A percentile compares a stretch with the other conserved stretches of the same genome.
Conservation (phyloP, 2,329 filamentous ascomycete genomes). For the Sporothrix euskadiensis region DNA sequence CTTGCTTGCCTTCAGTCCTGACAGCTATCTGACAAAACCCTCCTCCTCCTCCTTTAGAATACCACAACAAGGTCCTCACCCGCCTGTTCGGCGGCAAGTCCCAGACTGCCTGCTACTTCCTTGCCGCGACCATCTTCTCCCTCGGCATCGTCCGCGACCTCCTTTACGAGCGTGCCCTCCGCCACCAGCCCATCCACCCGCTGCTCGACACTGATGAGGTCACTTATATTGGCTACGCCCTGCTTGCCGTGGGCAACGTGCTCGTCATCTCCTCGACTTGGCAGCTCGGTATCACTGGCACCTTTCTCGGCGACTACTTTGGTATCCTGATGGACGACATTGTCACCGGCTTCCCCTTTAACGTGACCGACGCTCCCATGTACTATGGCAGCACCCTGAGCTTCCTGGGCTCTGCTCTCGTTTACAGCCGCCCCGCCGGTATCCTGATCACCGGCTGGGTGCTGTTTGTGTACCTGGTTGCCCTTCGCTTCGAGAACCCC, state of each 20-base stretch:
- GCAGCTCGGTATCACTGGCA: slow-evolving; percentile 89
- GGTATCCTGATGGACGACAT: slow-evolving; percentile 95
- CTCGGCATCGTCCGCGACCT: slow-evolving; percentile 86
- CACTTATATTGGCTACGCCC: slow-evolving; percentile 65
- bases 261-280: slow-evolving; percentile 89
- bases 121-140: slow-evolving; percentile 86
- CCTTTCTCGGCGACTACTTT: slow-evolving; percentile 97
- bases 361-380: slow-evolving; percentile 87
- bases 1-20: slow-evolving; percentile 13
- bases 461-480: slow-evolving; percentile 74
- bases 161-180: slow-evolving; percentile 82
- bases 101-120: slow-evolving; percentile 80
- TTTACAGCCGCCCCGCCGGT: slow-evolving; percentile 85
- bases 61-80: slow-evolving; percentile 85
- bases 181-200: slow-evolving; percentile 72
- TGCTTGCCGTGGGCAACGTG: slow-evolving; percentile 75
- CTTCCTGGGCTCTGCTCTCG: slow-evolving; percentile 83
- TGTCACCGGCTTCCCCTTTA: slow-evolving; percentile 95
- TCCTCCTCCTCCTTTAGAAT: slow-evolving; percentile 60
- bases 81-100: slow-evolving; percentile 79
- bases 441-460: slow-evolving; percentile 75
- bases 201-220: slow-evolving; percentile 62
- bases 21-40: slow-evolving; percentile 16
- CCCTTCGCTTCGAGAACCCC: slow-evolving; percentile 85
- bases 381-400: slow-evolving; percentile 92